Evolutionary conservation across 495 filamentous ascomycete species (phyloP), one percentile per base, ranked within the genome.

Genomic region (Articulospora tetracladia): DNA sequence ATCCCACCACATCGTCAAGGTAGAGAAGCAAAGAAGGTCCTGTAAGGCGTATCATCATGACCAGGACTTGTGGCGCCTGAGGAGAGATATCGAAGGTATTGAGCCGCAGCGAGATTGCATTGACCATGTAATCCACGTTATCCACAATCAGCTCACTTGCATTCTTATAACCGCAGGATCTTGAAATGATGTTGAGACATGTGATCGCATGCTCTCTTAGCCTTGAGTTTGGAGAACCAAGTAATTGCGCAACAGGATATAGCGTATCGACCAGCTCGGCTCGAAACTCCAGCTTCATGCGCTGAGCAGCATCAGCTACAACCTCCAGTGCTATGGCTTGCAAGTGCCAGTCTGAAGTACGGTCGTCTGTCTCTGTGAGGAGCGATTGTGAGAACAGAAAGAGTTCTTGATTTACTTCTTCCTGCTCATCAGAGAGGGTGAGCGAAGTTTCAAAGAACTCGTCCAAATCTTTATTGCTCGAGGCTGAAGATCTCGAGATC

Each of bases 121-220:
- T 98, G 50, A 97, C 87, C 73, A 99, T 87, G 70, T 99, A 99
- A 71, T 99, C 94, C 24, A 89, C 92, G 62, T 99, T 99, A 28
- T 91, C 86, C 49, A 97, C 81, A 48, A 99, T 85, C 61, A 99
- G 76, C 12, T 90, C 84, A 30, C 87, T 86, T 11, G 92, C 85
- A 64, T 79, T 85, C 0, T 66, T 39, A 66, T 98, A 99, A 19
- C 83, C 85, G 70, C 92, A 97, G 0, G 88, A 76, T 8, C 70
- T 68, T 10, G 94, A 87, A 27, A 97, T 76, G 13, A 86, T 83
- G 65, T 96, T 92, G 2, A 99, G 81, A 49, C 88, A 90, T 3
- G 84, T 83, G 65, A 97, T 91, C 20, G 92, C 88, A 73, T 98
- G 94, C 19, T 80, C 78, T 61, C 92, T 87, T 3, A 98, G 78